These are phyloP conservation scores for Claviceps sp. DNA, from an alignment of 2,329 filamentous ascomycete genomes.

Conservation along the genomic window DNA sequence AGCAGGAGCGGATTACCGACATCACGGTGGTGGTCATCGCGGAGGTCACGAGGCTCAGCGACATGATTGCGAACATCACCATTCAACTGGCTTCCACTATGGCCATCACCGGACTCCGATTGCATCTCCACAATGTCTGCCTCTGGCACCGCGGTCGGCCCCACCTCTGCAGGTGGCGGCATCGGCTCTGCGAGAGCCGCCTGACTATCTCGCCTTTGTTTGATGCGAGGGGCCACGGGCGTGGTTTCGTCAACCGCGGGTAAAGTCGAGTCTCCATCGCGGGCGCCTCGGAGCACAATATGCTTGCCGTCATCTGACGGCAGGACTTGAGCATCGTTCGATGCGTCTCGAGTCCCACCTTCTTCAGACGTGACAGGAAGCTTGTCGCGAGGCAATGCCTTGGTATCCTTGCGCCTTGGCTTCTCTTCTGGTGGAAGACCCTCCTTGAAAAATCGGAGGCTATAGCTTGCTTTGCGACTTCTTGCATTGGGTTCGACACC, in stretches of 20 bases:
- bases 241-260: slow-evolving; percentile 5
- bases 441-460: slow-evolving; percentile 53
- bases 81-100: slow-evolving; percentile 22
- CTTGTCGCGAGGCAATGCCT: slow-evolving; percentile 25
- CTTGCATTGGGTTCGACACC: slow-evolving; percentile 49
- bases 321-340: not conserved
- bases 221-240: slow-evolving; percentile 8
- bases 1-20: slow-evolving; percentile 11
- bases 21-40: slow-evolving; percentile 10
- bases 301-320: not conserved
- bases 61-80: not conserved
- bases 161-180: slow-evolving; percentile 11
- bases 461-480: slow-evolving; percentile 55
- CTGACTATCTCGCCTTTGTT: slow-evolving; percentile 10
- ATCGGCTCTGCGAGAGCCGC: slow-evolving; percentile 10
- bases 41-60: not conserved
- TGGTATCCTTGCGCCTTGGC: slow-evolving; percentile 36
- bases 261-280: slow-evolving; percentile 1
- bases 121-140: slow-evolving; percentile 18
- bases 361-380: slow-evolving; percentile 24
- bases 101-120: slow-evolving; percentile 25
- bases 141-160: slow-evolving; percentile 12
- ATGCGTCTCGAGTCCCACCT: slow-evolving; percentile 2
- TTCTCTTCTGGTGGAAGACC: slow-evolving; percentile 47
- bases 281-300: not conserved